These are phyloP conservation scores for Naganishia randhawae DNA, from an alignment of 768 basidiomycete genomes.

Conservation along the genomic window DNA sequence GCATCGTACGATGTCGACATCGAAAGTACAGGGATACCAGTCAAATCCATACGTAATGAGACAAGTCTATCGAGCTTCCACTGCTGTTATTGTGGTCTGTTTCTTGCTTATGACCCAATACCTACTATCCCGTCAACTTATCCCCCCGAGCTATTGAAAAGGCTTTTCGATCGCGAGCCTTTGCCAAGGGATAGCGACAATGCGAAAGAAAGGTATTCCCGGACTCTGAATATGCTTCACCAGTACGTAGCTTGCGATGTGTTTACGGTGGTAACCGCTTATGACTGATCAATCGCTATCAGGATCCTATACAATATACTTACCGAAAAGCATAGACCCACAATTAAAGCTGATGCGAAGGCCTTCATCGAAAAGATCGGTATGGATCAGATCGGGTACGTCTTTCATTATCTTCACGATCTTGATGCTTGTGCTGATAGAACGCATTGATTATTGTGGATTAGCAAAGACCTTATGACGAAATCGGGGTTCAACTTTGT, in stretches of 20 bases:
- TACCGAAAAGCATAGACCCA: background rate
- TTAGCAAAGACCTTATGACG: slow-evolving; percentile 10
- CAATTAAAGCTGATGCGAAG: slow-evolving; percentile 10
- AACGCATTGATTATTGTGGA: background rate
- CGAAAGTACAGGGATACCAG: background rate
- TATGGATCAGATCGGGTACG: slow-evolving; percentile 15
- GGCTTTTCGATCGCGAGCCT: slow-evolving; percentile 7
- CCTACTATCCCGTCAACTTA: background rate
- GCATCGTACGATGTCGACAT: background rate
- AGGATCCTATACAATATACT: slow-evolving; percentile 3
- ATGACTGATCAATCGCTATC: background rate
- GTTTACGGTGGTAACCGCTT: background rate
- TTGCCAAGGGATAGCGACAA: background rate
- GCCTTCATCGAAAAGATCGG: slow-evolving; percentile 14
- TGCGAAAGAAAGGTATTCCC: slow-evolving; percentile 1
- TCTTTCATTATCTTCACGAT: background rate
- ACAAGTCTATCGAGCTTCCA: background rate
- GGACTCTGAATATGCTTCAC: background rate
- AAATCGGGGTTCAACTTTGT: background rate
- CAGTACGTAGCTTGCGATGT: background rate
- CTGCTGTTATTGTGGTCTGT: slow-evolving; percentile 17
- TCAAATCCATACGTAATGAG: background rate
- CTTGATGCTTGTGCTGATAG: background rate
- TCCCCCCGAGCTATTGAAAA: slow-evolving; percentile 1
- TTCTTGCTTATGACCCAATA: background rate